Evolutionary conservation across 345 rosid genomes (phyloP), one percentile per base, ranked within the genome.

Genomic region (Salix dunnii): DNA sequence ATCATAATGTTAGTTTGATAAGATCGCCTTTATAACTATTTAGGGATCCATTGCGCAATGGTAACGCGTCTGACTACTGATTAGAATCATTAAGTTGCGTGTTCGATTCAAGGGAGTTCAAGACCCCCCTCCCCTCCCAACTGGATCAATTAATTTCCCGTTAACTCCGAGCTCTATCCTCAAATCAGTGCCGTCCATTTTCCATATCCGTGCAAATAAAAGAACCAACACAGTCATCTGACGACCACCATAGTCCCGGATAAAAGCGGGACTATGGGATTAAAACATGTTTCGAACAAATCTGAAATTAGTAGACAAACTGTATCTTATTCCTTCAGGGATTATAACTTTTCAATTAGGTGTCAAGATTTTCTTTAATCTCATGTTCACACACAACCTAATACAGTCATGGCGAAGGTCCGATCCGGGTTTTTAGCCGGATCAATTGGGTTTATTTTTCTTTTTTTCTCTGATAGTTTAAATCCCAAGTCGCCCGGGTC

Each of bases 1-100:
- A 5, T 35, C 38, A 7, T 36, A 36, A 1, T 1, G 0, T 7
- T 6, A 9, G 3, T 0, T 94, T 94, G 90, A 88, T 90, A 87
- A 28, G 30, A 28, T 28, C 30, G 30, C 30, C 30, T 28, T 28
- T 28, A 28, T 28, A 28, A 28, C 30, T 28, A 28, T 28, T 28
- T 28, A 28, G 30, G 30, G 30, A 28, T 28, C 30, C n/a, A n/a
- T 90, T 96, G 96, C 97, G 92, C 96, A 94, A 94, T 90, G 98
- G 96, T 92, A 92, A 97, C 93, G 96, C 94, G 94, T 91, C 97
- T 90, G 96, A 92, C 97, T 92, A 97, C 96, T 89, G 94, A 92
- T 94, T 92, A 91, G 96, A 94, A 92, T 94, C 93, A 91, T 94
- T 91, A 94, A 97, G 97, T 94, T 94, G 97, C 96, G 93, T 89